Base-by-base conservation (phyloP, 495 filamentous ascomycete species). In the Paragyromitra xinjiangensis region DNA sequence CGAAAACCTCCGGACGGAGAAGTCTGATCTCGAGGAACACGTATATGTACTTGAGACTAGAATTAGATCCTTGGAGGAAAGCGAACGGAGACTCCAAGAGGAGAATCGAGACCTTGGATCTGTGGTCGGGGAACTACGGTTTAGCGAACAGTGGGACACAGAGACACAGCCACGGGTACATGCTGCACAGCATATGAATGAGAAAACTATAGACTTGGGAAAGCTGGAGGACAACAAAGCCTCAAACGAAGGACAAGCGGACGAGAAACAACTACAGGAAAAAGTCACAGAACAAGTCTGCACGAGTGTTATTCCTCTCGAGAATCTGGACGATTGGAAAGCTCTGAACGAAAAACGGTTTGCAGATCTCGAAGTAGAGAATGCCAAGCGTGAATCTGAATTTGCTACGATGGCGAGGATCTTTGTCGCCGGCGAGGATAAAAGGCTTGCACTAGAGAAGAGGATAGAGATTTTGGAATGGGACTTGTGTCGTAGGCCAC, bases 1-100 rank as follows among this genome's bases (percentile, higher is more conserved):
- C 67, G 94, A 92, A 82, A 87, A 89, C 9, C 84, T 89, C 71
- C 91, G 90, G 59, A 79, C 88, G 19, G 92, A 94, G 64, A 92
- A 90, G 78, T 90, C 92, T 2, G 86, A 88, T 65, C 85, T 97
- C 24, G 93, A 97, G 83, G 83, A 91, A 42, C 93, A 97, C 73
- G 89, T 89, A 2, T 1, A 61, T 4, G 11, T n/a, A 40, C 22
- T 26, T 9, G 51, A 55, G 19, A 48, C 40, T 22, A 44, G 19
- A 29, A 44, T 51, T 37, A 19, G 69, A 12, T 40, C 16, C 34
- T 56, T 45, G 14, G 65, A 69, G 8, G 34, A 40, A 39, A n/a
- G 22, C 0, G 8, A 12, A 9, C 50, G n/a, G n/a, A 56, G 50
- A 7, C 34, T 55, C 7, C n/a, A 55, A 55, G 51, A 55, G 22